phyloP scores from a whole-genome alignment of 1,139 yeast species.

The Candida smagusa region DNA sequence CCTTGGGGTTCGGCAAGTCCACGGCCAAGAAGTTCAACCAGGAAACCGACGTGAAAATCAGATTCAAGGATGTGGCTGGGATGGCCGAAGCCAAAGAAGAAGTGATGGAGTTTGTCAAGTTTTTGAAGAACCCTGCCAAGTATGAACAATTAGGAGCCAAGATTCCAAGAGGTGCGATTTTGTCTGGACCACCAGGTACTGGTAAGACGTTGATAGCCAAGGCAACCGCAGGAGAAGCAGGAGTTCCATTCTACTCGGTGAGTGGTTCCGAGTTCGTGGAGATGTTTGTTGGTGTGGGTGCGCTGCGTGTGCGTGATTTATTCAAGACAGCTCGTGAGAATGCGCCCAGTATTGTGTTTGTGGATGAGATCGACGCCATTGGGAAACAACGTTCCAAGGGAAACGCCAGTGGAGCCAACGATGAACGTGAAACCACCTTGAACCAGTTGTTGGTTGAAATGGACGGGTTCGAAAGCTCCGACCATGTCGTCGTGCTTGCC shows the following conservation, averaged over 20 bases:
- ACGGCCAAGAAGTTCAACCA: conserved; percentile 90
- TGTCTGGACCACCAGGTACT: conserved; percentile 99
- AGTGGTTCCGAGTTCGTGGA: conserved; percentile 98
- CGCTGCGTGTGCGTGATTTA: conserved; percentile 92
- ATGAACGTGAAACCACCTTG: conserved; percentile 76
- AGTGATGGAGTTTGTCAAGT: conserved; percentile 95
- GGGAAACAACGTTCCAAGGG: conserved; percentile 72
- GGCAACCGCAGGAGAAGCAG: conserved; percentile 99
- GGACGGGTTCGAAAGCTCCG: conserved; percentile 77
- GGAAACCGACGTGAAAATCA: conserved; percentile 84
- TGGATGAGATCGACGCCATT: conserved; percentile 85
- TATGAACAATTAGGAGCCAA: conserved; percentile 93
- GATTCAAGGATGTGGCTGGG: conserved; percentile 94
- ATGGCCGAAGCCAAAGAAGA: conserved; percentile 97
- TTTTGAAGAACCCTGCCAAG: conserved; percentile 82
- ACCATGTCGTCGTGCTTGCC: conserved; percentile 77
- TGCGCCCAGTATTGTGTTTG: conserved; percentile 91
- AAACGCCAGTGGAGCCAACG: conserved; percentile 66
- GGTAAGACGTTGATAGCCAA: conserved; percentile 97
- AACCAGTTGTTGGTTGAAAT: conserved; percentile 79
- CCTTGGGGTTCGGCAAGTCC: conserved; percentile 78
- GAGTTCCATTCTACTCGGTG: conserved; percentile 91
- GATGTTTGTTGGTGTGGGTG: conserved; percentile 99
- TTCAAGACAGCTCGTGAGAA: conserved; percentile 88
- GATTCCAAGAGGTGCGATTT: conserved; percentile 95